Base-by-base conservation (phyloP, 306 rosid genomes). In the Datisca glomerata region DNA sequence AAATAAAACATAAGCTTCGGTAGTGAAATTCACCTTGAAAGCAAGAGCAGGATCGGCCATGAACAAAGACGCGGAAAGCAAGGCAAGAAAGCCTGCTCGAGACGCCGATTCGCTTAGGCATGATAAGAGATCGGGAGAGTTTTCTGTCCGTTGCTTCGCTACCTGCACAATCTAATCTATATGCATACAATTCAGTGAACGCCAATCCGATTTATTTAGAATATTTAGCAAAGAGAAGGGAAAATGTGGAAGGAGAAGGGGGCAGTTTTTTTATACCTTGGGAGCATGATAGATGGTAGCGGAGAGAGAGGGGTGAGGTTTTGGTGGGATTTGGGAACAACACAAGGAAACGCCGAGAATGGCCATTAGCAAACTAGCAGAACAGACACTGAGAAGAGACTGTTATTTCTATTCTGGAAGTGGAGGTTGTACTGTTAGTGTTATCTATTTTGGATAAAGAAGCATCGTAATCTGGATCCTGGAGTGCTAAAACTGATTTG, bases 1-100 rank as follows among this genome's bases (percentile, higher is more conserved):
- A 19, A 12, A 20, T 18, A 19, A 44, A 45, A 59, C 49, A 20
- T 22, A 21, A 21, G 18, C 5, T 5, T 21, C 6, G 6, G 12
- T 1, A 22, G 17, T 16, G 15, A 11, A 48, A 18, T n/a, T 18
- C 23, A 76, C 95, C 75, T 61, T 89, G 59, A 74, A 89, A 38
- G 95, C 95, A 6, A 89, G 75, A 12, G 91, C 86, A 5, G 98
- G 91, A 55, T 79, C 56, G 35, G 52, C 81, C 6, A 80, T 41
- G 57, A 89, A 36, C 33, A 89, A 61, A 11, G 95, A 72, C 29
- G 85, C 93, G 21, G 93, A 89, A 32, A 83, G 63, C 37, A 84
- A 57, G 59, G 81, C 95, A 49, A 71, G 60, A 4, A 84, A 43
- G 65, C 72, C 51, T n/a, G 86, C 75, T 16, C 59, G 29, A 9